Base-by-base conservation (phyloP, 2,329 filamentous ascomycete species). In the Simplicillium sp. region DNA sequence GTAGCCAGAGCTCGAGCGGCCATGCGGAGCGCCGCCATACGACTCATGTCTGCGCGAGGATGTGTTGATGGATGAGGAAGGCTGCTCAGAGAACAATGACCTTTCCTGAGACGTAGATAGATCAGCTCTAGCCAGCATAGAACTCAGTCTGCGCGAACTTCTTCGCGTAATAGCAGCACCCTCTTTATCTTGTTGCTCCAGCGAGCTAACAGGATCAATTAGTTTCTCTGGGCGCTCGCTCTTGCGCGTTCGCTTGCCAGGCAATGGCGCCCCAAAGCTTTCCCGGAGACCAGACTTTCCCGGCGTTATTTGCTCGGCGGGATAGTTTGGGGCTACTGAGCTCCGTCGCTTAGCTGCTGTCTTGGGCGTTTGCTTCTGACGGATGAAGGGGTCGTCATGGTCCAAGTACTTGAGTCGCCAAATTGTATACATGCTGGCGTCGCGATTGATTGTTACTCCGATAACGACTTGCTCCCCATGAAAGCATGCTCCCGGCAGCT, bases 71-170 rank as follows among this genome's bases (percentile, higher is more conserved):
- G 64, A 52, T 8, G 62, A 54, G 3, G 58, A 69, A 48, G 57
- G 61, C 57, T 73, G 75, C 37, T 95, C 88, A 20, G 80, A 75
- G 55, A 94, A 94, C n/a, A 81, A 75, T 1, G 81, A 73, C 52
- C 85, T 75, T 50, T 94, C 88, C 48, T 90, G 85, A 13, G 83
- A 92, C 9, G 86, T 82, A 1, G 87, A 90, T 15, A 96, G 67
- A 56, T 96, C 90, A 28, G 86, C 84, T 52, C 90, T 75, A 13
- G 89, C 89, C 40, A 96, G 70, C 63, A 95, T 75, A 13, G 90
- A 97, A 65, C 92, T 98, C 18, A 97, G 84, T 38, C 92, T 78
- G 34, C 92, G 79, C 14, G 78, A 82, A 46, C 77, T 77, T 44
- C 77, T 68, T 39, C 77, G 65, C 0, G 71, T 71, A 11, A 68